Evolutionary conservation across 2,329 filamentous ascomycete genomes (phyloP), one percentile per base, ranked within the genome.

Genomic region (Fusarium brevicatenulatum): DNA sequence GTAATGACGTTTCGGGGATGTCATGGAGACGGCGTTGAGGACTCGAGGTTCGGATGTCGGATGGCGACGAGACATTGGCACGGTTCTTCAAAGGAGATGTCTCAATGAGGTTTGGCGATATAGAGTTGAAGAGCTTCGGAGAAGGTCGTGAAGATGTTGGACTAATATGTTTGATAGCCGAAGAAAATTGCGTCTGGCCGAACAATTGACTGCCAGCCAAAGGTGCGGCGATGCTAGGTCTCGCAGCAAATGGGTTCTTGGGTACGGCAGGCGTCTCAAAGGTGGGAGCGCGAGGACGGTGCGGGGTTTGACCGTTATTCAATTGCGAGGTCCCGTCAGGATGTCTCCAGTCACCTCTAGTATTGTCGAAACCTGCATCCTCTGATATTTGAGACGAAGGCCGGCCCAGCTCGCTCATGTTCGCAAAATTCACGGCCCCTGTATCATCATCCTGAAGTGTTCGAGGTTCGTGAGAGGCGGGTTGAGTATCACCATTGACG

Each of bases 91-190:
- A 76, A 0, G 88, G 87, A 3, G 88, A 90, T 0, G 81, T 82
- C 69, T 82, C 80, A 5, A 82, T 76, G 5, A 80, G 78, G 47
- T 85, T 86, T 2, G 86, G 83, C 5, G 87, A 88, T 8, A 86
- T 84, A 2, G 82, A 80, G 56, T 86, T 82, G 30, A 87, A 84
- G 8, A 85, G 73, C 46, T 84, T 81, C 1, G 88, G 88, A 3
- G 88, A 90, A 0, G 88, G 88, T 16, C 88, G 83, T 3, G 88
- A 90, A 3, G 87, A 90, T 1, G 88, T 90, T 25, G 88, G 88
- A 65, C 87, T 90, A 50, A 82, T 78, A 30, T 81, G 82, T 73
- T 85, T 88, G 21, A 85, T 75, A 3, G 83, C 87, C 3, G 88
- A 89, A 4, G 88, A 89, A 37, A 81, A 78, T 69, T 88, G 88